Base-by-base conservation (phyloP, 2,329 filamentous ascomycete genomes). In the Aspergillus pseudotamarii region DNA sequence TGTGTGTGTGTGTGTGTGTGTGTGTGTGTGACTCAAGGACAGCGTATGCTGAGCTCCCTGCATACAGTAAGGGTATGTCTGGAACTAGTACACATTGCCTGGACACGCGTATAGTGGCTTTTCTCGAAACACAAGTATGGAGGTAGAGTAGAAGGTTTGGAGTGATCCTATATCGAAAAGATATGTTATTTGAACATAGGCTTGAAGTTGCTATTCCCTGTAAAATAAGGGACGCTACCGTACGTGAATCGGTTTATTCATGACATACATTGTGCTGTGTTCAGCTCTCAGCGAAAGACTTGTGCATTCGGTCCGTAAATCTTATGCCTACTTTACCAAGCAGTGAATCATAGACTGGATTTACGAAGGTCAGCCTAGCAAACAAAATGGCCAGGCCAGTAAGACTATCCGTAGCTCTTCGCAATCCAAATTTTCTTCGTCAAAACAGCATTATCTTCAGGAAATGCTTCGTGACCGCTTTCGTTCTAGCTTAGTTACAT, bases 371-470 rank as follows among this genome's bases (percentile, higher is more conserved):
- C 30, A 36, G 32, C n/a, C n/a, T 55, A 38, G 32, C 23, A 26
- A 26, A 55, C n/a, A 16, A 16, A 26, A 36, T n/a, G 51, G 28
- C 51, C n/a, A 14, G 30, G 34, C 14, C 2, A 10, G 26, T 11
- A 12, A 62, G 56, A 58, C 58, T 56, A 48, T 51, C 45, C 60
- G 63, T 61, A 62, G 43, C 41, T 59, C 58, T 36, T 34, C 30
- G 26, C 6, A 30, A 63, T 64, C 50, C 48, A 59, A 60, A 60
- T 50, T 60, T 59, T 64, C 61, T 64, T 59, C 38, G 12, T 57
- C 57, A 59, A 59, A 59, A 59, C 62, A 59, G 63, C 58, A 53
- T 55, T 64, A 64, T 66, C 56, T 62, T 58, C 54, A 64, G 63
- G 62, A 63, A 60, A 66, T 64, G 57, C 38, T 56, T 57, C 57